phyloP scores from a whole-genome alignment of 108 stramenopile species.

The Skeletonema potamos region DNA sequence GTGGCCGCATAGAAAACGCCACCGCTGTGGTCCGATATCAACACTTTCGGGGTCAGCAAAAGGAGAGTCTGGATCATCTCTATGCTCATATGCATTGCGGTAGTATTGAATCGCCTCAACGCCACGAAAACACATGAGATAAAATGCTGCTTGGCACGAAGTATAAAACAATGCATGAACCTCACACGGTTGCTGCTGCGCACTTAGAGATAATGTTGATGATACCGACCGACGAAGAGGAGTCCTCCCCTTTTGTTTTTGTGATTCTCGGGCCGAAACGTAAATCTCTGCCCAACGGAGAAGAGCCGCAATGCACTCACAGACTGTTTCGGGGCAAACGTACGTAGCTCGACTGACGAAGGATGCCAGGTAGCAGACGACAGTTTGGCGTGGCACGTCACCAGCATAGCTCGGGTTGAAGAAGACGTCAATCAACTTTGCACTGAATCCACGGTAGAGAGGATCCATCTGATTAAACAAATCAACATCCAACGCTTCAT shows the following conservation, averaged over 20 bases:
- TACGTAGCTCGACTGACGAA: slow-evolving; percentile 90
- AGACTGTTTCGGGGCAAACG: slow-evolving; percentile 77
- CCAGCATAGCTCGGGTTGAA: slow-evolving; percentile 73
- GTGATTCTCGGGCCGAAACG: slow-evolving; percentile 49
- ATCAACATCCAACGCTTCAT: slow-evolving; percentile 2
- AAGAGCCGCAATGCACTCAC: slow-evolving; percentile 75
- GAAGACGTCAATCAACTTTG: slow-evolving; percentile 70
- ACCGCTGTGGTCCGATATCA: slow-evolving; percentile 54
- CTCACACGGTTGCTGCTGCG: slow-evolving; percentile 59
- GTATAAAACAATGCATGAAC: slow-evolving; percentile 92
- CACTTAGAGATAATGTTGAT: slow-evolving; percentile 35
- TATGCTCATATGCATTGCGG: slow-evolving; percentile 32
- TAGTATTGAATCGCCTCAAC: slow-evolving; percentile 69
- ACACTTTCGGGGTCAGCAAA: slow-evolving; percentile 46
- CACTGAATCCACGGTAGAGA: slow-evolving; percentile 75
- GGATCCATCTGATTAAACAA: slow-evolving; percentile 32
- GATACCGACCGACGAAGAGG: slow-evolving; percentile 7
- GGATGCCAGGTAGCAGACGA: slow-evolving; percentile 93
- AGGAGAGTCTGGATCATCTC: slow-evolving; percentile 38
- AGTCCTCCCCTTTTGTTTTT: not conserved
- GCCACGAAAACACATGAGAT: slow-evolving; percentile 97
- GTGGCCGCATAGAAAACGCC: slow-evolving; percentile 69
- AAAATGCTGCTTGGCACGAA: slow-evolving; percentile 94
- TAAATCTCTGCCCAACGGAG: slow-evolving; percentile 88
- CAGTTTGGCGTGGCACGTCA: slow-evolving; percentile 71